Percentiles rank a stretch among this genome's conserved stretches.
These are phyloP conservation scores for Amoeboradix gromovi DNA, from an alignment of 371 early-diverging fungal genomes.

Conservation along the genomic window DNA sequence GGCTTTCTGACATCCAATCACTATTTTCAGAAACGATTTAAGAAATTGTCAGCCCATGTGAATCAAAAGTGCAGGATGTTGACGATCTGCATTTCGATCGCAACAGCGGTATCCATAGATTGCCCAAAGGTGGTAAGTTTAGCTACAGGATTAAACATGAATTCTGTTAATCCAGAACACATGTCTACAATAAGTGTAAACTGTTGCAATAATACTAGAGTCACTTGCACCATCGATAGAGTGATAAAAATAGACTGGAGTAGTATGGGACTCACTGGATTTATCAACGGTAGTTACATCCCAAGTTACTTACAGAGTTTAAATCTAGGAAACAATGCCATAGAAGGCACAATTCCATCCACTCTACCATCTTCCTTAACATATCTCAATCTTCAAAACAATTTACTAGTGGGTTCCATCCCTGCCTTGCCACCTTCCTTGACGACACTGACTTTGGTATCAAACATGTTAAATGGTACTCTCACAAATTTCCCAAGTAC, in stretches of 20 bases:
- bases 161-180: not conserved
- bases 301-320: not conserved
- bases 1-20: too few species aligned
- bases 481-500: not conserved
- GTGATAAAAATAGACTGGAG: not conserved
- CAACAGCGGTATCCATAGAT: not conserved
- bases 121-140: not conserved
- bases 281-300: not conserved
- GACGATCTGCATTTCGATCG: too few species aligned
- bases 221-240: not conserved
- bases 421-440: not conserved
- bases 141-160: not conserved
- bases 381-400: not conserved
- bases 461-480: not conserved
- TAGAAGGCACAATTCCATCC: not conserved
- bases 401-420: not conserved
- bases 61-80: too few species aligned
- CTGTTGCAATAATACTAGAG: not conserved
- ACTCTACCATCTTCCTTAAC: not conserved
- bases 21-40: too few species aligned
- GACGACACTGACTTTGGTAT: not conserved
- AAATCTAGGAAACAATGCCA: not conserved
- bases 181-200: not conserved
- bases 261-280: not conserved
- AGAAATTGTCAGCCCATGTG: too few species aligned